Base-by-base conservation (phyloP, 192 early-diverging fungal genomes). In the Rhizophlyctis rosea region DNA sequence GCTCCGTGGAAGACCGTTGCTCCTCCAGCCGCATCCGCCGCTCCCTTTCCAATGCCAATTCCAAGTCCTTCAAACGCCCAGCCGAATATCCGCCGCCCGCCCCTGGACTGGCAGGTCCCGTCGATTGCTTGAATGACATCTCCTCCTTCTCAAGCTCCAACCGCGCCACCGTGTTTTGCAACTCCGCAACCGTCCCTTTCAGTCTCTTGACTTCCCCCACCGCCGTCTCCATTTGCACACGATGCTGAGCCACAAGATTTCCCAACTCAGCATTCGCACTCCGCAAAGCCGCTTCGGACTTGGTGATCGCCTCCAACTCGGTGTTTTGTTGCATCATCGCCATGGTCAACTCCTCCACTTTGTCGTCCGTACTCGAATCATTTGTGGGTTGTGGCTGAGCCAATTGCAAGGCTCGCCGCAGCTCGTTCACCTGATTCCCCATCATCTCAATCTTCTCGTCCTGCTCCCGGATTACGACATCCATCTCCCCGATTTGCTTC, bases 401-500 rank as follows among this genome's bases (percentile, higher is more conserved):
- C 16, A 13, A 16, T 18, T 28, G 9, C 53, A 65, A 4, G 0
- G 11, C 23, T n/a, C 18, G 36, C 16, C 47, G 33, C 52, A 44
- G 28, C 7, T 56, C 34, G 30, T 30, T 29, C 3, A 48, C 47
- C 33, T 35, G 59, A 9, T 33, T 54, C 47, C 70, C 68, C 36
- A 69, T 30, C n/a, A 61, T 68, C 72, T 81, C 79, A n/a, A 76
- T 36, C 54, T 76, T 71, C 31, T 75, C 69, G 49, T 74, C 73
- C 33, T 74, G 71, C 25, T 80, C 77, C 27, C 56, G 57, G 21
- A 75, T 66, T 2, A 82, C 71, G 53, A 82, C 76, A 48, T 86
- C 81, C 13, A 86, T 70, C 47, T 83, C 79, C 2, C 77, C 68
- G 23, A 74, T 83, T 18, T 65, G 65, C 60, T 73, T 70, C 34